phyloP scores from a whole-genome alignment of 805 yeast genomes.

The Zygosaccharomyces gambellarensis region DNA sequence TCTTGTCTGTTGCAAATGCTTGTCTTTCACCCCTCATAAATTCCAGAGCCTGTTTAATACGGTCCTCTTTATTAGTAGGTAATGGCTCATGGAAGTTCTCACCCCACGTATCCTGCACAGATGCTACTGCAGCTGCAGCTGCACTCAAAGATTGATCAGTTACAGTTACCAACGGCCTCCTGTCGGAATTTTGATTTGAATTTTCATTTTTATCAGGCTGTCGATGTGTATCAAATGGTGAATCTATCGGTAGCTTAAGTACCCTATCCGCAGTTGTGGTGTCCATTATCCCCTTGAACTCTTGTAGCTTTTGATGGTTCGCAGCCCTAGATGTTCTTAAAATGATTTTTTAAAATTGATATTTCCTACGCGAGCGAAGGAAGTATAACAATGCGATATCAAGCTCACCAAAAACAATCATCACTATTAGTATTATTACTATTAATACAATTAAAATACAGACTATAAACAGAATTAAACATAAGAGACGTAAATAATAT shows the following conservation, averaged over 20 bases:
- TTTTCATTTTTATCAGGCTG: slow-evolving; percentile 4
- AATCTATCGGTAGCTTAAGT: slow-evolving; percentile 12
- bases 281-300: slow-evolving; percentile 8
- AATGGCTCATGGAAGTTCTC: slow-evolving; percentile 28
- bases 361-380: background rate
- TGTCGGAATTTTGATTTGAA: slow-evolving; percentile 2
- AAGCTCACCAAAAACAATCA: background rate
- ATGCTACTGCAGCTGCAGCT: slow-evolving; percentile 18
- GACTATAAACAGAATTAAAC: background rate
- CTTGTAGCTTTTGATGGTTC: background rate
- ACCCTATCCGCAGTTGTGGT: slow-evolving; percentile 11
- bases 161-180: slow-evolving; percentile 3
- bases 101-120: slow-evolving; percentile 20
- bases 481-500: background rate
- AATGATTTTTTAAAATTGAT: background rate
- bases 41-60: slow-evolving; percentile 24
- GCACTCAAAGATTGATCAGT: slow-evolving; percentile 15
- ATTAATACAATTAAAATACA: background rate
- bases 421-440: background rate
- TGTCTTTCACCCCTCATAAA: slow-evolving; percentile 20
- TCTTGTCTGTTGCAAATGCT: slow-evolving; percentile 11
- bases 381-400: background rate
- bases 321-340: background rate
- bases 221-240: slow-evolving; percentile 9
- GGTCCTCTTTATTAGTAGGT: slow-evolving; percentile 45